These are phyloP conservation scores for Macroventuria anomochaeta DNA, from an alignment of 2,329 filamentous ascomycete species.

Conservation along the genomic window DNA sequence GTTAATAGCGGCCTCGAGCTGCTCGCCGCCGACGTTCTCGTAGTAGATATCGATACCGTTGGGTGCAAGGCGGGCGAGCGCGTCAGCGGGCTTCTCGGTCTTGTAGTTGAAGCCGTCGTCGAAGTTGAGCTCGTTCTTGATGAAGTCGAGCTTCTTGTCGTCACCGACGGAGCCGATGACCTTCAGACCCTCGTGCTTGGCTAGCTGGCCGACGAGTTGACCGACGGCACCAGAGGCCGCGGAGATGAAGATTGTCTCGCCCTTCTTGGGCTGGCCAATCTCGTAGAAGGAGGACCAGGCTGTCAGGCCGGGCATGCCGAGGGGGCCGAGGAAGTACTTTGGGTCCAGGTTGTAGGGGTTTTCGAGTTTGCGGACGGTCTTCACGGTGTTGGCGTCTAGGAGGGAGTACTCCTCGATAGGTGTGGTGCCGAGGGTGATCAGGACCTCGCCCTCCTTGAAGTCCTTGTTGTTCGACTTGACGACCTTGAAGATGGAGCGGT, in stretches of 20 bases:
- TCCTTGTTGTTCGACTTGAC: slow-evolving; percentile 70
- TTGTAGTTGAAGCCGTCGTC: slow-evolving; percentile 88
- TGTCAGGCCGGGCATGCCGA: slow-evolving; percentile 81
- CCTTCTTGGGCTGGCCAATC: slow-evolving; percentile 76
- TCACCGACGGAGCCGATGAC: slow-evolving; percentile 83
- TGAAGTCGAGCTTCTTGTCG: slow-evolving; percentile 80
- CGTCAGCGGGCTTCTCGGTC: slow-evolving; percentile 73
- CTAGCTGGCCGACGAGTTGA: slow-evolving; percentile 81
- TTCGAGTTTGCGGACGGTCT: slow-evolving; percentile 62
- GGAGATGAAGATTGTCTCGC: slow-evolving; percentile 82
- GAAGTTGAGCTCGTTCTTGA: slow-evolving; percentile 72
- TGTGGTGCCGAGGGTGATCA: slow-evolving; percentile 59
- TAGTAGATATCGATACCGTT: slow-evolving; percentile 84
- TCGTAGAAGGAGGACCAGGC: slow-evolving; percentile 77
- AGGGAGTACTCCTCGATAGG: slow-evolving; percentile 73
- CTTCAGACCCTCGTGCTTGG: slow-evolving; percentile 78
- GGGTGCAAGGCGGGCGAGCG: slow-evolving; percentile 73
- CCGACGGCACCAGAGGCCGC: slow-evolving; percentile 83
- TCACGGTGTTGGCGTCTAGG: slow-evolving; percentile 57
- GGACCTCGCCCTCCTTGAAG: slow-evolving; percentile 71
- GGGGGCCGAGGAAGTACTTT: slow-evolving; percentile 73
- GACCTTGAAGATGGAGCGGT: slow-evolving; percentile 69
- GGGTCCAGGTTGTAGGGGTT: slow-evolving; percentile 73
- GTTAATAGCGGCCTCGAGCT: slow-evolving; percentile 71
- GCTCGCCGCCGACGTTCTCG: slow-evolving; percentile 80